A percentile compares a stretch with the other conserved stretches of the same genome.
phyloP scores from a whole-genome alignment of 495 filamentous ascomycete genomes.

The Aspergillus homomorphus region DNA sequence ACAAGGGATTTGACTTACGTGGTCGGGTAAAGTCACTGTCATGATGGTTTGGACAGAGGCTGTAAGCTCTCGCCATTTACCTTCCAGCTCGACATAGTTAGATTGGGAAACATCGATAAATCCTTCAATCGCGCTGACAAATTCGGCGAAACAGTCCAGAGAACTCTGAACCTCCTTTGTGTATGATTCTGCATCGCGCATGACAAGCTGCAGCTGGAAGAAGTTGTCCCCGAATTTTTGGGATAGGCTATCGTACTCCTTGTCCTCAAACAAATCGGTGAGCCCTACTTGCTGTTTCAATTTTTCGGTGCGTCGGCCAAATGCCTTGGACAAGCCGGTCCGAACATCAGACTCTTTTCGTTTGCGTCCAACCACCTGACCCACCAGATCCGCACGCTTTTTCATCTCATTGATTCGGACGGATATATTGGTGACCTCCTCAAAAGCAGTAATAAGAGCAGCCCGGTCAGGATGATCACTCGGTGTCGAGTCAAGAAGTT shows the following conservation, averaged over 20 bases:
- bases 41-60: conserved; percentile 77
- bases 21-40: conserved; percentile 72
- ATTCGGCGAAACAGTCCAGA: conserved; percentile 69
- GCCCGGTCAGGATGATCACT: conserved; percentile 76
- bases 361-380: conserved; percentile 80
- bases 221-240: conserved; percentile 84
- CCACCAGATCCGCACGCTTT: conserved; percentile 84
- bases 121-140: conserved; percentile 65
- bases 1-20: conserved; percentile 57
- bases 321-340: conserved; percentile 76
- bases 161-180: conserved; percentile 64
- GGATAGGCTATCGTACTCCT: conserved; percentile 68
- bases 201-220: conserved; percentile 82
- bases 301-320: conserved; percentile 82
- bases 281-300: conserved; percentile 64
- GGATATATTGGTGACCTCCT: conserved; percentile 65
- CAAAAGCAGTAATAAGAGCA: conserved; percentile 59
- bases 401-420: conserved; percentile 90
- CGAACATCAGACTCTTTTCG: conserved; percentile 88
- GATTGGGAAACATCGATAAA: conserved; percentile 58
- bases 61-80: conserved; percentile 85
- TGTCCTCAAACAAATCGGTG: conserved; percentile 69
- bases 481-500: conserved; percentile 75
- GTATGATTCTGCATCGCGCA: conserved; percentile 88
- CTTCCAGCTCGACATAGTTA: conserved; percentile 76